Base-by-base conservation (phyloP, 23 red algal genomes). In the Gracilaria vermiculophylla region DNA sequence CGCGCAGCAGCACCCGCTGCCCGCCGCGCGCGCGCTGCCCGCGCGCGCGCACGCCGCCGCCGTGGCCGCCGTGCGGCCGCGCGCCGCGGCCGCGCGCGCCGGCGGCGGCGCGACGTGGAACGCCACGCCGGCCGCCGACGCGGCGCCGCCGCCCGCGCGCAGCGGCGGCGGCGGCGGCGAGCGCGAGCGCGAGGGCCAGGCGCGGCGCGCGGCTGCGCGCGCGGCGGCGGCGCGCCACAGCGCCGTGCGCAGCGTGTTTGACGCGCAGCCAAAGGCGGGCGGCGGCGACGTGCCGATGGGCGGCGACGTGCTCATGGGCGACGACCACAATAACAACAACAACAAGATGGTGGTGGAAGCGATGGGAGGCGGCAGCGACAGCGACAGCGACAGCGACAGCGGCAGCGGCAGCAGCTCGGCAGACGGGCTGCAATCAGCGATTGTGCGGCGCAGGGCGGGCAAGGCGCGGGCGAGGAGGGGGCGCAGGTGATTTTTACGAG, bases 1-100 rank as follows among this genome's bases (percentile, higher is more conserved):
- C n/a, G n/a, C n/a, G n/a, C n/a, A n/a, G 37, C 40, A 81, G 19
- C 88, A 92, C 51, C 88, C 88, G 11, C 35, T 82, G 12, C 58
- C 88, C 33, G 67, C 77, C 16, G 61, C 67, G 3, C 60, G 88
- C 27, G 77, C 88, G 49, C 66, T 92, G 78, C 67, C 83, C 49
- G 67, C 83, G 42, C 53, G 74, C 45, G 56, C 78, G 16, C 65
- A 92, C 47, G 77, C 84, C 12, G 53, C 50, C 0, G 84, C 84
- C 15, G 42, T 79, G 53, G 37, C 57, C 6, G 37, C 29, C 62
- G 67, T 44, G 62, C 33, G 56, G 43, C 5, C 25, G 9, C 43
- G 64, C 34, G 64, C 14, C 4, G 34, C 1, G 21, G 64, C 49
- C 15, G n/a, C 37, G 49, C 23, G 29, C 34, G 41, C 60, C 33